Evolutionary conservation across 768 basidiomycete genomes (phyloP), one percentile per base, ranked within the genome.

Genomic region (Tulasnella sp.): DNA sequence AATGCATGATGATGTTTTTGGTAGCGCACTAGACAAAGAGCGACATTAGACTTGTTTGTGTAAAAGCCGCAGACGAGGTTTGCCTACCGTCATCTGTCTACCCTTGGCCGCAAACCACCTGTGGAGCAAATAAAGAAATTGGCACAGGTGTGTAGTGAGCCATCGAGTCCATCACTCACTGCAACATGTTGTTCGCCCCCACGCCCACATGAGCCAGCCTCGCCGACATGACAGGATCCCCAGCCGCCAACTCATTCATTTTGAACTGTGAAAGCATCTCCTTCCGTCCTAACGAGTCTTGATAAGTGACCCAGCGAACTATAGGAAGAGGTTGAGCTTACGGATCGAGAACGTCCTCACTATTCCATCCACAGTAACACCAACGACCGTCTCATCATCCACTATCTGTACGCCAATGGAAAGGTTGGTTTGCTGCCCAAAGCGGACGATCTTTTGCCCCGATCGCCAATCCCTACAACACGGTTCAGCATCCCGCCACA

Each of bases 241-340:
- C 69, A 0, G 70, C 79, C 17, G 81, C 85, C 41, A 94, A 70
- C 59, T 90, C 49, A 23, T 60, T 60, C 41, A 94, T 73, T 67
- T 83, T 90, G 74, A 90, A 92, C 66, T 92, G 89, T 6, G 86
- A 87, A 11, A 93, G 77, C 91, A 94, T 93, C 69, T 92, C 88
- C 59, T 88, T 72, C 31, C 82, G 77, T 27, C 70, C 78, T 79
- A 51, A 29, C 31, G 14, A 59, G 41, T 17, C 27, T 9, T 42
- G 21, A 8, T 58, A 21, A n/a, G 5, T 40, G 21, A n/a, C 6
- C n/a, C 11, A 11, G 21, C 50, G 15, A n/a, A 23, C 5, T 23
- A 36, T n/a, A 37, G 5, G 27, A 58, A 41, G 49, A 3, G 21
- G 6, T 25, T 4, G 15, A 3, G 72, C 84, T 74, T 67, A 87